These are phyloP conservation scores for Wickerhamiella infanticola DNA, from an alignment of 1,139 yeast species.

Conservation along the genomic window DNA sequence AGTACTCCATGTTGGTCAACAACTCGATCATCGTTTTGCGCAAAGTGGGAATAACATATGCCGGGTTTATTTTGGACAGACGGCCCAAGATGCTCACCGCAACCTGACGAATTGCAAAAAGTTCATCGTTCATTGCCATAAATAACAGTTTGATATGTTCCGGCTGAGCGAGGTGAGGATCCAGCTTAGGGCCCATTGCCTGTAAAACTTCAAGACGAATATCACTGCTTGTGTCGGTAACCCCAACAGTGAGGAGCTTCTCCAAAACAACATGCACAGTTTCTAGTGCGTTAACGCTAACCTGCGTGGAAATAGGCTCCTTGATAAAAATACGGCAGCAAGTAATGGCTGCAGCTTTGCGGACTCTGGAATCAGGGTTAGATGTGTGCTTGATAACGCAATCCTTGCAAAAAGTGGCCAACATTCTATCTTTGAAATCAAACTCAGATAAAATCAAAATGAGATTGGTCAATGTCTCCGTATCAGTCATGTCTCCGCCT, in stretches of 20 bases:
- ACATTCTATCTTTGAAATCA: conserved; percentile 56
- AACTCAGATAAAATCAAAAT: conserved; percentile 60
- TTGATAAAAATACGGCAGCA: conserved; percentile 64
- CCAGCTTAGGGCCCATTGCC: conserved; percentile 60
- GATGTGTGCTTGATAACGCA: conserved; percentile 72
- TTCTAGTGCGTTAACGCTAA: conserved; percentile 66
- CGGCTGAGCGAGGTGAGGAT: conserved; percentile 87
- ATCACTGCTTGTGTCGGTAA: conserved; percentile 82
- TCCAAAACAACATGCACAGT: conserved; percentile 79
- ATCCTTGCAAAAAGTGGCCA: conserved; percentile 75
- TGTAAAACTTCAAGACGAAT: conserved; percentile 66
- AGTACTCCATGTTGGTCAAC: conserved; percentile 69
- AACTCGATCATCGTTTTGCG: conserved; percentile 76
- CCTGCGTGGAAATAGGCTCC: conserved; percentile 75
- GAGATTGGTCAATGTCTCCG: conserved; percentile 46
- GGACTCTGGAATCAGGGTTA: conserved; percentile 60
- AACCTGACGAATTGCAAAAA: conserved; percentile 66
- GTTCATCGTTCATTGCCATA: conserved; percentile 85
- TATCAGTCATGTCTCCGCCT: conserved; percentile 26
- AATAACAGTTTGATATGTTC: conserved; percentile 73
- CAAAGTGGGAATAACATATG: conserved; percentile 84
- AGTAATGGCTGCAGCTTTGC: conserved; percentile 74
- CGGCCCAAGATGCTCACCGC: conserved; percentile 73
- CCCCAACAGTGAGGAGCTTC: conserved; percentile 63
- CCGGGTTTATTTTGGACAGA: conserved; percentile 76